Evolutionary conservation across 2,329 filamentous ascomycete genomes (phyloP).

Genomic region (Cadophora gregata): DNA sequence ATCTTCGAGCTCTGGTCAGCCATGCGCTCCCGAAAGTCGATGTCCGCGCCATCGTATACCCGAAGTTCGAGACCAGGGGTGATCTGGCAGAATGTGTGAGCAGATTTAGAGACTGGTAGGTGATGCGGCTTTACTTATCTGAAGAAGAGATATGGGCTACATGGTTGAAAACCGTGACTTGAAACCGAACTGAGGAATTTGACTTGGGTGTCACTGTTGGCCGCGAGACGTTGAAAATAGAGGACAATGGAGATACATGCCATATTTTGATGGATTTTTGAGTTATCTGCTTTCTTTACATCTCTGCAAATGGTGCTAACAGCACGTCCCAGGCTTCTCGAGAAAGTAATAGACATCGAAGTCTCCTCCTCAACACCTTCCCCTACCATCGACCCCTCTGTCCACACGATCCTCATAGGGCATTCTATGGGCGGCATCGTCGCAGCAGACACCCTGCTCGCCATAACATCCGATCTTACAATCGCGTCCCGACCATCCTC

Average conservation of each 20-base stretch:
- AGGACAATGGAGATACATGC: background rate
- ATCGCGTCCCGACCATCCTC: conserved; percentile 32
- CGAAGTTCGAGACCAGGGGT: conserved; percentile 81
- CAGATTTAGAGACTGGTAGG: conserved; percentile 76
- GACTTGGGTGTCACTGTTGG: background rate
- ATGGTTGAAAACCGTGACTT: background rate
- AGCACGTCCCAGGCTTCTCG: conserved; percentile 69
- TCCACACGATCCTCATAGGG: conserved; percentile 80
- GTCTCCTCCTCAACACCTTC: conserved; percentile 80
- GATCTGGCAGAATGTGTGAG: conserved; percentile 74
- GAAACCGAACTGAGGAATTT: background rate
- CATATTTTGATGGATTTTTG: no score
- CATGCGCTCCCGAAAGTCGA: conserved; percentile 71
- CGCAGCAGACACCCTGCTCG: conserved; percentile 84
- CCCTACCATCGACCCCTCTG: conserved; percentile 84
- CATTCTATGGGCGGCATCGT: conserved; percentile 96
- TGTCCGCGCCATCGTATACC: conserved; percentile 74
- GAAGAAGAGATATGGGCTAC: no score
- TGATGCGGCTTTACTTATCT: background rate
- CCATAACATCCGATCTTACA: conserved; percentile 54
- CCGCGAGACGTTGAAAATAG: background rate
- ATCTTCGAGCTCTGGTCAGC: conserved; percentile 69
- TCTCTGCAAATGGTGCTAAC: conserved; percentile 16
- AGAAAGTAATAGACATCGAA: conserved; percentile 94
- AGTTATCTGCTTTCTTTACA: background rate